phyloP scores from a whole-genome alignment of 371 early-diverging fungal genomes.

The Zopfochytrium polystomum region DNA sequence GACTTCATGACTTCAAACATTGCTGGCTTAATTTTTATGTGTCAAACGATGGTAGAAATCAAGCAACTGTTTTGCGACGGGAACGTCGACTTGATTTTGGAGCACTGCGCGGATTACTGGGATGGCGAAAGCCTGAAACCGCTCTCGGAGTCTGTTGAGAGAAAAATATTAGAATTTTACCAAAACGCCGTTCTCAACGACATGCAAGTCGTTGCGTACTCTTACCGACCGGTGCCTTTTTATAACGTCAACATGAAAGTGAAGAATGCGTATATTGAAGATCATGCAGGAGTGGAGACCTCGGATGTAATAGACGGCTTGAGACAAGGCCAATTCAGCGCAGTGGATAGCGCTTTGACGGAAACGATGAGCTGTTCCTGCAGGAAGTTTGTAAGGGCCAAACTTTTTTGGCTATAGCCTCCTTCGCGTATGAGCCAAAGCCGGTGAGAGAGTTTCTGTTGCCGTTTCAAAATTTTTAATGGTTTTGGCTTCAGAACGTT shows the following conservation, averaged over 20 bases:
- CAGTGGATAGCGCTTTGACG: too few species aligned
- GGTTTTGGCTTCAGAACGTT: conserved; percentile 55
- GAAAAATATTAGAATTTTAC: conserved; percentile 83
- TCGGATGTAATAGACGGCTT: conserved; percentile 8
- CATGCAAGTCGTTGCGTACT: conserved; percentile 85
- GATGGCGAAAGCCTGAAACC: conserved; percentile 72
- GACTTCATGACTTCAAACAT: conserved; percentile 7
- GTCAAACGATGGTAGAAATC: conserved; percentile 15
- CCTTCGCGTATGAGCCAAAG: conserved; percentile 87
- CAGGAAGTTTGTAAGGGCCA: conserved; percentile 77
- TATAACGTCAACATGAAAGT: conserved; percentile 13
- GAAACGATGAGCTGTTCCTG: conserved; percentile 54
- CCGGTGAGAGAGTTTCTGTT: conserved; percentile 56
- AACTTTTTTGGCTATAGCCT: conserved; percentile 85
- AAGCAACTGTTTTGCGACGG: conserved; percentile 73
- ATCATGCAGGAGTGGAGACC: not conserved
- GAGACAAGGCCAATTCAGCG: not conserved
- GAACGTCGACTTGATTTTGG: conserved; percentile 74
- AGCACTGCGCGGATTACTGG: conserved; percentile 89
- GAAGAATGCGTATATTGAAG: conserved; percentile 10
- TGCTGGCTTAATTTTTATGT: not conserved
- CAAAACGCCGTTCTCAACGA: conserved; percentile 86
- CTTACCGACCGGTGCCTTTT: conserved; percentile 81
- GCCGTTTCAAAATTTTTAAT: not conserved
- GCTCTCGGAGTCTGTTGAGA: conserved; percentile 71